Percentiles rank a stretch among this genome's conserved stretches.
phyloP scores from a whole-genome alignment of 805 yeast genomes.

The Nakazawaea peltata region DNA sequence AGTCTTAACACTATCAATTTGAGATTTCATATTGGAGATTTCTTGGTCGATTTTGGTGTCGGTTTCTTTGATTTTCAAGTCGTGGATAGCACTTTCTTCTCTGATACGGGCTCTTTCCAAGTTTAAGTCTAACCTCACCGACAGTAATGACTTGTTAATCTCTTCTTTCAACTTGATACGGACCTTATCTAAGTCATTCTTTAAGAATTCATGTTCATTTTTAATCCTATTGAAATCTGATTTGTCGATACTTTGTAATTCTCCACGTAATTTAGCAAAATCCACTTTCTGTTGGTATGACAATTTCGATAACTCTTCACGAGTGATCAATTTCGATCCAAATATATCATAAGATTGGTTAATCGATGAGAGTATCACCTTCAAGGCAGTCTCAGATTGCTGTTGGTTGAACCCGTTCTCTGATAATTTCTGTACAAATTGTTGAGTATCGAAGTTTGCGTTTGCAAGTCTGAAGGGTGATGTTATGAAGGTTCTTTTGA shows the following conservation, averaged over 20 bases:
- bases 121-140: slow-evolving; percentile 84
- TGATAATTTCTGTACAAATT: slow-evolving; percentile 59
- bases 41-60: slow-evolving; percentile 95
- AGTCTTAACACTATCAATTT: slow-evolving; percentile 89
- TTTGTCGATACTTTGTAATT: slow-evolving; percentile 79
- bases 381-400: slow-evolving; percentile 77
- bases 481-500: too few species aligned
- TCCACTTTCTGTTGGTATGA: slow-evolving; percentile 96
- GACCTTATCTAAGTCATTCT: slow-evolving; percentile 79
- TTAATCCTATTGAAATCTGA: slow-evolving; percentile 75
- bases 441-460: slow-evolving; percentile 64
- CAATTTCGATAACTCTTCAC: slow-evolving; percentile 73
- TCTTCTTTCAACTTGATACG: slow-evolving; percentile 84
- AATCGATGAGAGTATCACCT: slow-evolving; percentile 63
- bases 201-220: slow-evolving; percentile 80
- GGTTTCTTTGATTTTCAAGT: slow-evolving; percentile 88
- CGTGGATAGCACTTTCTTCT: slow-evolving; percentile 90
- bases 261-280: slow-evolving; percentile 90
- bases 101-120: slow-evolving; percentile 93
- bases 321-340: slow-evolving; percentile 72
- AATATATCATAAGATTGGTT: slow-evolving; percentile 74
- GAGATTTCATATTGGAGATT: slow-evolving; percentile 88
- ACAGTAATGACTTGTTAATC: slow-evolving; percentile 81
- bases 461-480: too few species aligned
- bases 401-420: slow-evolving; percentile 62